These are phyloP conservation scores for Chaetomium olivaceum DNA, from an alignment of 2,329 filamentous ascomycete genomes.

Conservation along the genomic window DNA sequence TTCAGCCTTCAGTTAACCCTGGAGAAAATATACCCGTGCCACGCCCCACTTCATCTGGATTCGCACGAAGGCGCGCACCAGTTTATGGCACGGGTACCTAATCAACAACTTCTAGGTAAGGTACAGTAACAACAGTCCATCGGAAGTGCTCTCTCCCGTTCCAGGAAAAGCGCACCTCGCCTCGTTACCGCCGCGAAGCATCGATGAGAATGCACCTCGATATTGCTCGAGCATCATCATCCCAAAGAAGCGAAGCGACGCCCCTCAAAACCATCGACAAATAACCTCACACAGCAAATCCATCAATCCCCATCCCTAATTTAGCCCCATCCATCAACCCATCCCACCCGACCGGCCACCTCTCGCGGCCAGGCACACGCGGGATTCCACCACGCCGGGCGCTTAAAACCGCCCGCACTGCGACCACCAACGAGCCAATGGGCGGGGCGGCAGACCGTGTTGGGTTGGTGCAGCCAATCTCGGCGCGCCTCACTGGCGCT, in stretches of 20 bases:
- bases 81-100: no score
- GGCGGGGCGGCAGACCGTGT: not conserved
- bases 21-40: no score
- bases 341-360: not conserved
- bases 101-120: no score
- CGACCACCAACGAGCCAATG: not conserved
- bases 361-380: not conserved
- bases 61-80: no score
- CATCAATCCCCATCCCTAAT: not conserved
- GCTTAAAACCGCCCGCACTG: not conserved
- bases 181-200: not conserved
- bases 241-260: not conserved
- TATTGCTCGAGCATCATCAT: not conserved
- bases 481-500: not conserved
- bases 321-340: not conserved
- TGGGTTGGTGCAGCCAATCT: not conserved
- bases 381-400: not conserved
- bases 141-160: slow-evolving; percentile 3
- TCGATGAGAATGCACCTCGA: not conserved
- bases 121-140: no score
- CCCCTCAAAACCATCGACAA: not conserved
- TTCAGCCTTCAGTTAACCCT: not conserved
- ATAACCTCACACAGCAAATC: not conserved
- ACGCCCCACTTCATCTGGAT: no score
- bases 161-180: slow-evolving; percentile 12